Base-by-base conservation (phyloP, 2,329 filamentous ascomycete species). In the Epichloe aotearoae region DNA sequence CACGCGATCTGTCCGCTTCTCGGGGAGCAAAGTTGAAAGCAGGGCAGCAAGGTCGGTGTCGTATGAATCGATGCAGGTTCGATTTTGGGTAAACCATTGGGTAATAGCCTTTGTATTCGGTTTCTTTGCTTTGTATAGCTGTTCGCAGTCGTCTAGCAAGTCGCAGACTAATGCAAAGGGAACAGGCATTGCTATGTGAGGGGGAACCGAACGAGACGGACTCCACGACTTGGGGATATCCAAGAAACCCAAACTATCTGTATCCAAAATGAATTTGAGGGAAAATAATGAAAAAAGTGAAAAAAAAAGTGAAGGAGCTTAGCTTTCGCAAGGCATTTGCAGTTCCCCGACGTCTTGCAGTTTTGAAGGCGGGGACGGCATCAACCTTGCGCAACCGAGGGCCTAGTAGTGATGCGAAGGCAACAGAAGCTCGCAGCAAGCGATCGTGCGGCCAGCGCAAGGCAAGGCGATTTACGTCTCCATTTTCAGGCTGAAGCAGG, bases 11-110 rank as follows among this genome's bases (percentile, higher is more conserved):
- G 80, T 82, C 49, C 88, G 75, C 56, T 76, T 82, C 55, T 89
- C 83, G 0, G 89, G 88, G 0, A 94, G 75, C 1, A 96, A 66
- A 3, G 83, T 82, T 1, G 86, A 90, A 0, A 95, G 70, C 1
- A 95, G 68, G 2, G 86, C 83, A 1, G 78, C 69, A 1, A 74
- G 70, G 58, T 82, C 70, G 1, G 77, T 79, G 30, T 75, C 71
- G 7, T 77, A 67, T 0, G 73, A 70, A 60, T 82, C 69, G 15
- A 95, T 73, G 1, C 67, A 65, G 15, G 66, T 64, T 5, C 77
- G 77, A 62, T 95, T 77, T 1, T 71, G 68, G 14, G 64, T 62
- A 64, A 94, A 93, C 89, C 90, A 96, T 30, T 71, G 64, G 10
- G 68, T 61, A 37, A 88, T 72, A 5, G 72, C 61, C 3, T 57